Percentiles rank a stretch among this genome's conserved stretches.
Evolutionary conservation across 108 stramenopile genomes (phyloP).

Genomic region (Cyclotella distinguenda): DNA sequence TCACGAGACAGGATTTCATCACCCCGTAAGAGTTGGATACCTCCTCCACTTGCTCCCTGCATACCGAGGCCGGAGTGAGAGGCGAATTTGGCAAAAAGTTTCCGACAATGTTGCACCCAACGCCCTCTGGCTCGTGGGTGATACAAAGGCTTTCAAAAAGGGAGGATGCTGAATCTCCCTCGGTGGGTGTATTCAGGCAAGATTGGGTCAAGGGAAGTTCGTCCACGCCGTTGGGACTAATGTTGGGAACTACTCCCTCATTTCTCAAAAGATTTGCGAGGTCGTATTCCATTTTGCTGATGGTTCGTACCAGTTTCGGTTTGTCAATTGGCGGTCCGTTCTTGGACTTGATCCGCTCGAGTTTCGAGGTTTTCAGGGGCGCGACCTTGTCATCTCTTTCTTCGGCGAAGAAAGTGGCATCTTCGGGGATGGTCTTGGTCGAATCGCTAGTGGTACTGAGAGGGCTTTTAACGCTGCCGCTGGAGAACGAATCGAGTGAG

Average conservation of each 20-base stretch:
- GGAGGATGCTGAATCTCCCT: neutral
- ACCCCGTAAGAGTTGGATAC: neutral
- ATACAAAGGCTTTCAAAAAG: slow-evolving; percentile 30
- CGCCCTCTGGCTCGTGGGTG: slow-evolving; percentile 29
- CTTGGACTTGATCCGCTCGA: slow-evolving; percentile 28
- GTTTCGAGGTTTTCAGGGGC: slow-evolving; percentile 21
- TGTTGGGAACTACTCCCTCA: slow-evolving; percentile 6
- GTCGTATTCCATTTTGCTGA: slow-evolving; percentile 54
- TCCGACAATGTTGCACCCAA: slow-evolving; percentile 4
- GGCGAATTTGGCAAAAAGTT: neutral
- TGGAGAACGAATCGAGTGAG: neutral
- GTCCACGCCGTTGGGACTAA: neutral
- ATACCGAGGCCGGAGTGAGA: slow-evolving; percentile 2
- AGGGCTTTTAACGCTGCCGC: too few relatives aligned
- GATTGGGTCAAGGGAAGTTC: neutral
- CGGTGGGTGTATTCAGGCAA: too few relatives aligned
- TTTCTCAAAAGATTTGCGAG: slow-evolving; percentile 9
- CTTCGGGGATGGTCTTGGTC: too few relatives aligned
- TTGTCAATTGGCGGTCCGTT: slow-evolving; percentile 38
- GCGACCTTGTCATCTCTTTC: slow-evolving; percentile 29
- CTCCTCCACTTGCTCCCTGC: neutral
- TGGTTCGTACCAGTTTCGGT: slow-evolving; percentile 50
- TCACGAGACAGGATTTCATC: slow-evolving; percentile 44
- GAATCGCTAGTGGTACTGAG: neutral
- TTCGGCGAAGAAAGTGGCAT: too few relatives aligned